phyloP scores from a whole-genome alignment of 2,329 filamentous ascomycete genomes.

The Zymoseptoria ardabiliae region DNA sequence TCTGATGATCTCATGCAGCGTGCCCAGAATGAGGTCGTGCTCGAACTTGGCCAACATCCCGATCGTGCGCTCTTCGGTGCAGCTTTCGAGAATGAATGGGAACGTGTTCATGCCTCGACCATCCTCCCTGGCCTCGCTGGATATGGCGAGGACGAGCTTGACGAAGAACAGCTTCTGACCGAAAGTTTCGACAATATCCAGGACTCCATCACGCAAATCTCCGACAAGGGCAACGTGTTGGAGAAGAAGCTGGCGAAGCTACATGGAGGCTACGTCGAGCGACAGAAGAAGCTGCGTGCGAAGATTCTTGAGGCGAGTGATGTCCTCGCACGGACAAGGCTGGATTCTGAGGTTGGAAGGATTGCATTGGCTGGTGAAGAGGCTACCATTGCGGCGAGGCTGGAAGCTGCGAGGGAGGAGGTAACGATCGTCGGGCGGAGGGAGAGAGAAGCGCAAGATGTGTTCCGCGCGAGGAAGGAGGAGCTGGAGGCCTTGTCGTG shows the following conservation, averaged over 20 bases:
- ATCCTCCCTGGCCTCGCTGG: conserved; percentile 71
- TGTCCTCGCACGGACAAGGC: conserved; percentile 64
- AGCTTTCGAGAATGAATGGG: conserved; percentile 39
- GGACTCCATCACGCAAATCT: conserved; percentile 63
- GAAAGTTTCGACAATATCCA: conserved; percentile 70
- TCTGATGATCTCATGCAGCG: conserved; percentile 65
- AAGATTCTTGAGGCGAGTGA: conserved; percentile 68
- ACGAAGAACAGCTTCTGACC: conserved; percentile 58
- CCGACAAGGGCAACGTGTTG: conserved; percentile 74
- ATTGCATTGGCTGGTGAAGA: conserved; percentile 74
- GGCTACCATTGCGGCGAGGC: conserved; percentile 61
- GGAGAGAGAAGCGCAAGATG: conserved; percentile 84
- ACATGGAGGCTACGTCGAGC: conserved; percentile 82
- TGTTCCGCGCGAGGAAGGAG: conserved; percentile 67
- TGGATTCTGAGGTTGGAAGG: conserved; percentile 66
- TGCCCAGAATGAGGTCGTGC: conserved; percentile 68
- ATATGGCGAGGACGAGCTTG: conserved; percentile 67
- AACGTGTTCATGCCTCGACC: conserved; percentile 39
- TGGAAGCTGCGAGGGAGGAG: conserved; percentile 73
- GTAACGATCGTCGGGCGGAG: conserved; percentile 71
- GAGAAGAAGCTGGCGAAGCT: conserved; percentile 89
- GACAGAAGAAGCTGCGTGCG: conserved; percentile 68
- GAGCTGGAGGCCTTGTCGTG: conserved; percentile 49
- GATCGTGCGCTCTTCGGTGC: conserved; percentile 40
- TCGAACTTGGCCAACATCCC: conserved; percentile 53